Percentiles rank a stretch among this genome's conserved stretches.
Conservation (phyloP, 2,329 filamentous ascomycete species). For the Xylaria sp. region DNA sequence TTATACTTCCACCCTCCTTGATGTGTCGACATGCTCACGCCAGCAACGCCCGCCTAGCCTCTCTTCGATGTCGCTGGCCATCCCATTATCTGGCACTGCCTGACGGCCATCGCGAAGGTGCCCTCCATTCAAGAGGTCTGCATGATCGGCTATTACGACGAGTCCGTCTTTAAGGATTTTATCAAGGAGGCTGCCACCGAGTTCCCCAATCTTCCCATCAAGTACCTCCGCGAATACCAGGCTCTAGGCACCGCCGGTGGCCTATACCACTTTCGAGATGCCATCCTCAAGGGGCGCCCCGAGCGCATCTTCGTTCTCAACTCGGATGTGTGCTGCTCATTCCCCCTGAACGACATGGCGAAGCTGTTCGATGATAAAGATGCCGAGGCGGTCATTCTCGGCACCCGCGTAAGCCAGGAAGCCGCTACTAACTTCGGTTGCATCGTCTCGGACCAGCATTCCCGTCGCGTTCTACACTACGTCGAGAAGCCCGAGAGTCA, state of each 20-base stretch:
- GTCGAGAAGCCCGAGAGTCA: conserved; percentile 98
- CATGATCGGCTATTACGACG: conserved; percentile 99
- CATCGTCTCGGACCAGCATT: conserved; percentile 94
- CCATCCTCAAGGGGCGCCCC: conserved; percentile 93
- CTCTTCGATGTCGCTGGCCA: conserved; percentile 98
- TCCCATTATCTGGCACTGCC: conserved; percentile 97
- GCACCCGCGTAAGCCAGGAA: conserved; percentile 89
- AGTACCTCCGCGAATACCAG: conserved; percentile 97
- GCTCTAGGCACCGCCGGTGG: conserved; percentile 95
- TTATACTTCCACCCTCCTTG: not conserved
- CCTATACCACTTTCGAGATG: conserved; percentile 98
- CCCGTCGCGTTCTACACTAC: conserved; percentile 95
- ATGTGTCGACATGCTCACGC: conserved; percentile 15
- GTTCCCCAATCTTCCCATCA: conserved; percentile 88
- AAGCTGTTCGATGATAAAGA: conserved; percentile 93
- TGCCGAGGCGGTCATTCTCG: conserved; percentile 94
- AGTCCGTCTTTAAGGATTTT: conserved; percentile 95
- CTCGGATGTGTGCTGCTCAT: conserved; percentile 98
- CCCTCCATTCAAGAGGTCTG: conserved; percentile 94
- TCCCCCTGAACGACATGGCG: conserved; percentile 95
- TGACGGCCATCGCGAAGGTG: conserved; percentile 90
- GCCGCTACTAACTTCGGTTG: conserved; percentile 96
- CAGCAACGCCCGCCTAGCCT: conserved; percentile 65
- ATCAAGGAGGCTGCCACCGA: conserved; percentile 89
- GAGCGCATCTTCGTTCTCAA: conserved; percentile 98